Conservation (phyloP, 73 alveolate genomes). For the Blepharisma japonicum region DNA sequence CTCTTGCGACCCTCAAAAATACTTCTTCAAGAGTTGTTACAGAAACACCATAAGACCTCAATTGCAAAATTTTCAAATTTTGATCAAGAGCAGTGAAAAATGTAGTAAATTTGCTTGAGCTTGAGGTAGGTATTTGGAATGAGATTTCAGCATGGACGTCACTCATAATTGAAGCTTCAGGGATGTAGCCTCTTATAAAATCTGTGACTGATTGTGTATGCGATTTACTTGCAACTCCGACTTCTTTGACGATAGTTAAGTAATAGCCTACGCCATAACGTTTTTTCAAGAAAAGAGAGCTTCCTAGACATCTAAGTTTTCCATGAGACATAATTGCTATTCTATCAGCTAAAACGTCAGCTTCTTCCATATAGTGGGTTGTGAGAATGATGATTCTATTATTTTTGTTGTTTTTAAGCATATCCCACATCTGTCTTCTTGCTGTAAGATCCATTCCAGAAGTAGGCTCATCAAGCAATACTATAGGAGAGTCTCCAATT, state of each 20-base stretch:
- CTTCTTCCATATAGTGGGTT: constrained; percentile 79
- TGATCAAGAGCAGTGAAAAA: constrained; percentile 76
- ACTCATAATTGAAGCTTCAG: constrained; percentile 30
- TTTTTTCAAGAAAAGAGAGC: constrained; percentile 52
- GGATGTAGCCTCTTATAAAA: neutral
- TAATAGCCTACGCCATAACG: constrained; percentile 74
- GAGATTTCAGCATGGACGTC: constrained; percentile 64
- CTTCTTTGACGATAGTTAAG: constrained; percentile 59
- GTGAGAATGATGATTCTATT: constrained; percentile 78
- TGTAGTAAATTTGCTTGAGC: constrained; percentile 51
- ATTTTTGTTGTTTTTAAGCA: constrained; percentile 84
- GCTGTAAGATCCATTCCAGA: constrained; percentile 97
- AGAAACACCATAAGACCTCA: constrained; percentile 83
- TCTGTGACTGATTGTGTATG: constrained; percentile 11
- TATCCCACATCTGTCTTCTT: constrained; percentile 93
- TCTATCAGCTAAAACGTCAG: constrained; percentile 72
- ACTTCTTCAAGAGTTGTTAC: constrained; percentile 98
- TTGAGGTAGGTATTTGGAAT: constrained; percentile 58
- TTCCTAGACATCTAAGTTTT: constrained; percentile 57
- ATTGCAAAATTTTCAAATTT: constrained; percentile 52
- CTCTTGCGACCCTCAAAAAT: constrained; percentile 82
- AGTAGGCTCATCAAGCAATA: constrained; percentile 98
- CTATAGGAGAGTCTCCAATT: constrained; percentile 89
- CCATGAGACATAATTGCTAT: constrained; percentile 82
- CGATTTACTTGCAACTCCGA: constrained; percentile 21